Base-by-base conservation (phyloP, 768 basidiomycete species). In the Mycena amicta region DNA sequence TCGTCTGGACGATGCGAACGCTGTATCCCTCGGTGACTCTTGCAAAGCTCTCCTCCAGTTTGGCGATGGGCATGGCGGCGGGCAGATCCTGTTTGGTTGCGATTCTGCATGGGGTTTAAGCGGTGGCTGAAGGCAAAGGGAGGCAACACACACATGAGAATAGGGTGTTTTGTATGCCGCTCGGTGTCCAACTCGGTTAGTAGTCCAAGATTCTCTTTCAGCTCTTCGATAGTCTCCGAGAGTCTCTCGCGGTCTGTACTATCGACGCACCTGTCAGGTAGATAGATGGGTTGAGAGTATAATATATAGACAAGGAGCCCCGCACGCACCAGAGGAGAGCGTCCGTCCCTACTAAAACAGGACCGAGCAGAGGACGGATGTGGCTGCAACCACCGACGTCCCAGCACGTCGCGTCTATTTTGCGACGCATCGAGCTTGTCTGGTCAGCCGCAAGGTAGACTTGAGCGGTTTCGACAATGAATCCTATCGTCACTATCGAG, bases 51-150 rank as follows among this genome's bases (percentile, higher is more conserved):
- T 68, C 63, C 6, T 72, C 70, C 16, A 89, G 77, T 53, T 83
- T 78, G 57, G 79, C 75, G 2, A 82, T 68, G 29, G 78, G 72
- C 68, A 83, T 74, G 30, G 78, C 75, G 57, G 80, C 77, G 13
- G 85, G 80, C 37, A 80, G 58, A 70, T 89, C 86, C 65, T 83
- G 80, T 71, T 88, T 88, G 70, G 85, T 87, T 57, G 83, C 85
- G 26, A 88, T 66, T 55, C 78, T n/a, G n/a, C n/a, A n/a, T n/a
- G n/a, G n/a, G n/a, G n/a, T n/a, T n/a, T n/a, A n/a, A n/a, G n/a
- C n/a, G n/a, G n/a, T n/a, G n/a, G n/a, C n/a, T n/a, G n/a, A n/a
- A n/a, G n/a, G n/a, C n/a, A n/a, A n/a, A n/a, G n/a, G n/a, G n/a
- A n/a, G n/a, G n/a, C n/a, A n/a, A n/a, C 1, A 62, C 72, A 53